These are phyloP conservation scores for Podaxis sp. DNA, from an alignment of 768 basidiomycete species.

Conservation along the genomic window DNA sequence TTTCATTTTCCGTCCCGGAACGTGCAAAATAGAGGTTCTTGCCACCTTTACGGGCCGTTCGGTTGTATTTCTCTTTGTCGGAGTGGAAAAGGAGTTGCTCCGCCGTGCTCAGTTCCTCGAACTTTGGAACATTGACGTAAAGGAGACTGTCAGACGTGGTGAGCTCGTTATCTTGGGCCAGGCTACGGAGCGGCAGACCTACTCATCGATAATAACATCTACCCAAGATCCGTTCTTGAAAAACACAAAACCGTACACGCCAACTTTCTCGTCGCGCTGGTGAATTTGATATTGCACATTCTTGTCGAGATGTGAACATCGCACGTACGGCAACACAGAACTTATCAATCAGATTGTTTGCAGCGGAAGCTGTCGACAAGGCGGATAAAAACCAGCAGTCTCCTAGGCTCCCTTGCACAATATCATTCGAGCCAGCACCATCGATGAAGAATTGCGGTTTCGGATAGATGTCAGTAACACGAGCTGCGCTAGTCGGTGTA, in stretches of 20 bases:
- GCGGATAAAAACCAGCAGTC: constrained; percentile 58
- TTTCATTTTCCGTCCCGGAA: constrained; percentile 42
- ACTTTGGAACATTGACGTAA: constrained; percentile 45
- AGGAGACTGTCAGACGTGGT: constrained; percentile 30
- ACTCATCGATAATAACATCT: constrained; percentile 56
- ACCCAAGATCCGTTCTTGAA: constrained; percentile 48
- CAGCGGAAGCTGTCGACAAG: constrained; percentile 43
- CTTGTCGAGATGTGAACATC: not conserved
- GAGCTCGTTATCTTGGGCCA: constrained; percentile 23
- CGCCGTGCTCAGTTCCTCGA: constrained; percentile 35
- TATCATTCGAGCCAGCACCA: constrained; percentile 41
- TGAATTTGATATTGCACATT: not conserved
- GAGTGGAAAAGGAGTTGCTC: constrained; percentile 46
- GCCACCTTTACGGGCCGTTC: constrained; percentile 40
- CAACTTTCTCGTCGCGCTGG: constrained; percentile 46
- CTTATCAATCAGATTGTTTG: constrained; percentile 44
- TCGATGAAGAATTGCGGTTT: constrained; percentile 47
- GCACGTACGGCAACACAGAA: constrained; percentile 28
- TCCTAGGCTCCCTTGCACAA: constrained; percentile 45
- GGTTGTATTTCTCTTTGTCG: constrained; percentile 43
- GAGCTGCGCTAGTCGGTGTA: constrained; percentile 3
- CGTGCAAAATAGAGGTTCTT: constrained; percentile 48
- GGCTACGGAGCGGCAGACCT: constrained; percentile 13
- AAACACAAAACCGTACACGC: constrained; percentile 58
- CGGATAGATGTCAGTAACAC: constrained; percentile 47